Evolutionary conservation across 495 filamentous ascomycete species (phyloP), one percentile per base, ranked within the genome.

Genomic region (Penicillium lagena): DNA sequence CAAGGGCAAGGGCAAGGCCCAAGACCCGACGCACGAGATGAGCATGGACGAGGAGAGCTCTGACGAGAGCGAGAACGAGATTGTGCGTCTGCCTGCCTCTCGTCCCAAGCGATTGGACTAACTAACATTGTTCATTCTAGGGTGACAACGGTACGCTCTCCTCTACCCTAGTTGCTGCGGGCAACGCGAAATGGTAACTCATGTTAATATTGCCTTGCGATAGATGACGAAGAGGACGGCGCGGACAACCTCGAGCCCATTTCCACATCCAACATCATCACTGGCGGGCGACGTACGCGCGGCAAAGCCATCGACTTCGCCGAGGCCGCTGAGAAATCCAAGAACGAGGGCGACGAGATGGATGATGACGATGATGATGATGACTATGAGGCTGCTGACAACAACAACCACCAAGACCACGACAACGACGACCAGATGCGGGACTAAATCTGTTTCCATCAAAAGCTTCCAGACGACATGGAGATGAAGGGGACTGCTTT

Each of bases 191-290:
- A 2, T 34, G 1, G 32, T 22, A 22, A 22, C 22, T 22, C 22
- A 22, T 22, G 6, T 6, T 37, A 27, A 53, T 43, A 39, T 37
- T 33, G 22, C 39, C 28, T 34, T 1, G 36, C 12, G 58, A 50
- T 54, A 63, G 64, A 69, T 45, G 82, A 80, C 9, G 79, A 80
- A 35, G 85, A 85, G 2, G 85, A 86, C 10, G 86, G 86, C 39
- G 79, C 83, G 9, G 88, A 93, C 55, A 82, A 87, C 66, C 81
- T 96, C 71, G 86, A 90, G 62, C 90, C 89, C 63, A 94, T 97
- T 63, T 88, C 94, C 60, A 66, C 77, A 32, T 76, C 78, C 52
- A 96, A 96, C 75, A 96, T 97, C 68, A 81, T 97, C 58, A 38
- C 49, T 8, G 73, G 67, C 46, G 86, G 86, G 58, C 78, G 84